These are phyloP conservation scores for Ashbya aceris DNA, from an alignment of 1,139 yeast genomes.

Conservation along the genomic window DNA sequence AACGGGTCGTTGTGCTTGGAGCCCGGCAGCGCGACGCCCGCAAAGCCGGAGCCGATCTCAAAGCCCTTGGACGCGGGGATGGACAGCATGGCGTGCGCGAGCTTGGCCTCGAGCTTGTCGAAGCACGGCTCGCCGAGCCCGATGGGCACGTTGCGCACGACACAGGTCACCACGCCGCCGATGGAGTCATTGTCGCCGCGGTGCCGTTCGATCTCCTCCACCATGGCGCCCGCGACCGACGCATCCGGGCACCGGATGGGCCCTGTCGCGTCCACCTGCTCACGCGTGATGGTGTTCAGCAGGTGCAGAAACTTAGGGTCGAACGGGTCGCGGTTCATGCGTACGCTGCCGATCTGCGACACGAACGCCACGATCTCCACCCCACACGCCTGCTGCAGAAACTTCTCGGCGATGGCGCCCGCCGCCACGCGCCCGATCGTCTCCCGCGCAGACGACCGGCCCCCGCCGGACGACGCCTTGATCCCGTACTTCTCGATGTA, in stretches of 20 bases:
- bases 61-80: slow-evolving; percentile 97
- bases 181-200: slow-evolving; percentile 86
- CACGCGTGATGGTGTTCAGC: slow-evolving; percentile 73
- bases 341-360: slow-evolving; percentile 72
- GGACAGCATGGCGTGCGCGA: slow-evolving; percentile 97
- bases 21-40: slow-evolving; percentile 84
- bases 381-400: slow-evolving; percentile 61
- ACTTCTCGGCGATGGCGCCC: slow-evolving; percentile 95
- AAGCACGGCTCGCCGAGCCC: slow-evolving; percentile 98
- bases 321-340: slow-evolving; percentile 66
- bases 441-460: slow-evolving; percentile 94
- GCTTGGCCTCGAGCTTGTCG: slow-evolving; percentile 86
- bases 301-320: slow-evolving; percentile 55
- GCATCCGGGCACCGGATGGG: slow-evolving; percentile 92
- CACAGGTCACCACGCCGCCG: slow-evolving; percentile 98
- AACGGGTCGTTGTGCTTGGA: slow-evolving; percentile 90
- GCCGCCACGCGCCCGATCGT: slow-evolving; percentile 99
- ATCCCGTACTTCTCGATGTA: slow-evolving; percentile 83
- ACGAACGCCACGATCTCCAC: slow-evolving; percentile 97
- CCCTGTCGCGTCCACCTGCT: slow-evolving; percentile 75
- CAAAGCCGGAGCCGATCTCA: slow-evolving; percentile 93
- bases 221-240: slow-evolving; percentile 66
- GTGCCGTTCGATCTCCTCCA: slow-evolving; percentile 74
- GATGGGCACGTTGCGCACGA: slow-evolving; percentile 81
- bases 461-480: slow-evolving; percentile 95